Evolutionary conservation across 352 stramenopile species (phyloP).

Genomic region (Phytophthora sansomeana): DNA sequence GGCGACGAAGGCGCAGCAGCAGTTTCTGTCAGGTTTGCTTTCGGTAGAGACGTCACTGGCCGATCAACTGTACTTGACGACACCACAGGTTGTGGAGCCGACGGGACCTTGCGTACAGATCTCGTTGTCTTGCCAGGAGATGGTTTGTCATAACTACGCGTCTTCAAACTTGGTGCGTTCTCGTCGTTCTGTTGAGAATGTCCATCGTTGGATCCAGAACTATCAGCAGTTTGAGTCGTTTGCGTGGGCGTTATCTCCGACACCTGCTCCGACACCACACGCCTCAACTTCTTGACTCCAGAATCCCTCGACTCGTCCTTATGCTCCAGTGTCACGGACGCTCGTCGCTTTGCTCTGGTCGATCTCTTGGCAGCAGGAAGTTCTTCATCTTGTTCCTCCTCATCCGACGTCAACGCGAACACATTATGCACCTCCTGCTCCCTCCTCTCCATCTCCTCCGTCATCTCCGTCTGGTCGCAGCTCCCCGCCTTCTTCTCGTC

Average conservation of each 20-base stretch:
- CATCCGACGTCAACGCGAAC: background rate
- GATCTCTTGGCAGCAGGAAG: constrained; percentile 4
- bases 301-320: no score
- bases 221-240: constrained; percentile 19
- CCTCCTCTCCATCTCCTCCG: background rate
- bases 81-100: background rate
- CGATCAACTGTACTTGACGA: background rate
- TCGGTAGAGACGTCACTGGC: background rate
- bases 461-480: background rate
- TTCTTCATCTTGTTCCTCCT: constrained; percentile 14
- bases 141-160: background rate
- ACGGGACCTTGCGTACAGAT: no score
- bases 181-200: constrained; percentile 3
- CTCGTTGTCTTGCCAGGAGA: background rate
- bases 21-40: background rate
- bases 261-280: no score
- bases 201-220: constrained; percentile 5
- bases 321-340: no score
- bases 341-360: constrained; percentile 5
- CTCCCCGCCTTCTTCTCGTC: background rate
- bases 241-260: constrained; percentile 8
- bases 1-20: background rate
- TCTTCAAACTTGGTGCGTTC: constrained; percentile 1
- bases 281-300: no score
- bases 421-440: background rate